phyloP scores from a whole-genome alignment of 2,329 filamentous ascomycete species.

The Penicillium sp. region DNA sequence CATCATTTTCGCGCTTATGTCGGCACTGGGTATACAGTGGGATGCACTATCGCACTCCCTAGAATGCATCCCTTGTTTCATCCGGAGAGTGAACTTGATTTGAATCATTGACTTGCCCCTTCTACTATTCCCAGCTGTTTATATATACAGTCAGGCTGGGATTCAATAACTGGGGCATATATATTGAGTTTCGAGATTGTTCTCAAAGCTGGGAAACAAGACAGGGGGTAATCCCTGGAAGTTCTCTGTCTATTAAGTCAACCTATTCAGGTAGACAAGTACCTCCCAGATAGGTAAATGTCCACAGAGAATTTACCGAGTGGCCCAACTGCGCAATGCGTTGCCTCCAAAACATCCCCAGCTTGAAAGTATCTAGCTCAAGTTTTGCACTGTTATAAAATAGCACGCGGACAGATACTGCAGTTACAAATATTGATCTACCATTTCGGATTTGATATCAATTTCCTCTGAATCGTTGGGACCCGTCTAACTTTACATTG shows the following conservation, averaged over 20 bases:
- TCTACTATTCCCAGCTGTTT: conserved; percentile 12
- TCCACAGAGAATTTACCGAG: neutral
- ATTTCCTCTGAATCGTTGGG: neutral
- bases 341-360: neutral
- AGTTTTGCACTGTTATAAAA: neutral
- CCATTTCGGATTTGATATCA: neutral
- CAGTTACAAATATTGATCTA: neutral
- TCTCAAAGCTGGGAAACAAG: neutral
- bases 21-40: conserved; percentile 26
- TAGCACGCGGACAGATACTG: neutral
- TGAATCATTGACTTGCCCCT: conserved; percentile 1
- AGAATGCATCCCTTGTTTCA: conserved; percentile 26
- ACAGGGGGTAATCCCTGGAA: neutral
- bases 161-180: conserved; percentile 7
- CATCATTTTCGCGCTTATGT: neutral
- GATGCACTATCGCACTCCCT: conserved; percentile 20
- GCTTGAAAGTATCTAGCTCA: neutral
- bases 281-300: neutral
- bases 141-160: neutral
- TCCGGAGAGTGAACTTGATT: conserved; percentile 24
- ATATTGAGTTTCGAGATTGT: neutral
- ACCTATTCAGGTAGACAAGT: neutral
- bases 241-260: neutral
- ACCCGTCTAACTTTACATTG: neutral
- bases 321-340: neutral